phyloP scores from a whole-genome alignment of 306 rosid species.

The Luffa aegyptiaca region DNA sequence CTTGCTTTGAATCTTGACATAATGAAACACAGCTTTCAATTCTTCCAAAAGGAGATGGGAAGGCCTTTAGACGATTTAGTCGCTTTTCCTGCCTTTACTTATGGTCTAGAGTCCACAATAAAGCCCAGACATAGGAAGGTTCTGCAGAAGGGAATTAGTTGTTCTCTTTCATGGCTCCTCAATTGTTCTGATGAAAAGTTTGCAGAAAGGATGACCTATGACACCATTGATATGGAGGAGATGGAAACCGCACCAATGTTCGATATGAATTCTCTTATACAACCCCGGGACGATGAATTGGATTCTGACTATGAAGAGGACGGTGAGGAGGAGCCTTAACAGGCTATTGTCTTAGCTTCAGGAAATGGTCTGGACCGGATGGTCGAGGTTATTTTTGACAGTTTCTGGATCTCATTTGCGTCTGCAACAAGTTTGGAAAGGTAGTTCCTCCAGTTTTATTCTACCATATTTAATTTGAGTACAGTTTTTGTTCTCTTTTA shows the following conservation, averaged over 20 bases:
- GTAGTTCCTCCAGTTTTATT: background rate
- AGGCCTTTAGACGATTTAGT: slow-evolving; percentile 79
- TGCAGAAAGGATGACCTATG: slow-evolving; percentile 75
- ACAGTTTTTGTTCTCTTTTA: background rate
- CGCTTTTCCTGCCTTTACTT: slow-evolving; percentile 80
- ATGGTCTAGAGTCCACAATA: slow-evolving; percentile 73
- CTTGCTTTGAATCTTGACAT: slow-evolving; percentile 87
- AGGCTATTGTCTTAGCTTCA: slow-evolving; percentile 16
- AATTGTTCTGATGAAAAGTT: slow-evolving; percentile 87
- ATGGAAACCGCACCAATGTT: slow-evolving; percentile 67
- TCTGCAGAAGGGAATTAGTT: slow-evolving; percentile 51
- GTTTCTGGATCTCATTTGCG: background rate
- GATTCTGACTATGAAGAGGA: slow-evolving; percentile 59
- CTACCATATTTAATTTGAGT: background rate
- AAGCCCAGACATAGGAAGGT: slow-evolving; percentile 73
- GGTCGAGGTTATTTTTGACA: background rate
- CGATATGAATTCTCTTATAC: slow-evolving; percentile 62
- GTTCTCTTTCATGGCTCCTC: slow-evolving; percentile 95
- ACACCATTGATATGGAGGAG: slow-evolving; percentile 89
- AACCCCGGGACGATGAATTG: slow-evolving; percentile 55
- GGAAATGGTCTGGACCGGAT: slow-evolving; percentile 11
- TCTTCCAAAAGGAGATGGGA: slow-evolving; percentile 57
- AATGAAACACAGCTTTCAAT: slow-evolving; percentile 64
- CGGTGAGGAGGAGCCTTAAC: slow-evolving; percentile 41
- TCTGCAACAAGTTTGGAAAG: background rate